Base-by-base conservation (phyloP, 2,329 filamentous ascomycete species). In the Aureobasidium sp. region DNA sequence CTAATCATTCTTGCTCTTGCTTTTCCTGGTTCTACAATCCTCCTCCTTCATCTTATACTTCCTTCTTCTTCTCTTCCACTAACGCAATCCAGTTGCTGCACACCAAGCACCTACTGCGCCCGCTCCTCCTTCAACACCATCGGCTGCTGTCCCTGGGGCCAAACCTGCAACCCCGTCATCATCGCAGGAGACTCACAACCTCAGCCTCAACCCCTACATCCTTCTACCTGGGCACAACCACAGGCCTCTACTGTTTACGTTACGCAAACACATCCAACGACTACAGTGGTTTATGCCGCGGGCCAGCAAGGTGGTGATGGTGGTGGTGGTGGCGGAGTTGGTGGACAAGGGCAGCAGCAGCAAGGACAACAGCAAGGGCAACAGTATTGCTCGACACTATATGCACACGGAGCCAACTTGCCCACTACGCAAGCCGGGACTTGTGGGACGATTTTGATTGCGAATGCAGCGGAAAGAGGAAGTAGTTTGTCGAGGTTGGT, bases 361-460 rank as follows among this genome's bases (percentile, higher is more conserved):
- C 27, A 44, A 31, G 37, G 39, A n/a, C 36, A 41, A 17, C 37
- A 22, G 1, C 48, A 25, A 25, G 22, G 22, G 3, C 22, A 25
- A 25, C 22, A 62, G 20, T 74, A 73, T 55, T 74, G 72, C 61
- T 70, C 67, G 20, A 74, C 72, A 7, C 41, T 73, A 12, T 66
- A 69, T n/a, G 71, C 68, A 17, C 63, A 67, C 20, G 72, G 72
- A 17, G 69, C 69, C 1, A 67, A 67, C n/a, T 44, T 74, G 36
- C 72, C 72, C 0, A 73, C 72, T 1, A 72, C 71, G 5, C 65
- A 67, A 42, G 62, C 64, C 3, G 72, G 69, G 4, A 62, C 69
- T 3, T 74, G 72, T 61, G 72, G 72, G n/a, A 73, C 70, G n/a
- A 71, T 73, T 29, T 61, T 74, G 53, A 69, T 74, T 20, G 67